Evolutionary conservation across 441 rosid genomes (phyloP).

Genomic region (Adansonia gregorii): DNA sequence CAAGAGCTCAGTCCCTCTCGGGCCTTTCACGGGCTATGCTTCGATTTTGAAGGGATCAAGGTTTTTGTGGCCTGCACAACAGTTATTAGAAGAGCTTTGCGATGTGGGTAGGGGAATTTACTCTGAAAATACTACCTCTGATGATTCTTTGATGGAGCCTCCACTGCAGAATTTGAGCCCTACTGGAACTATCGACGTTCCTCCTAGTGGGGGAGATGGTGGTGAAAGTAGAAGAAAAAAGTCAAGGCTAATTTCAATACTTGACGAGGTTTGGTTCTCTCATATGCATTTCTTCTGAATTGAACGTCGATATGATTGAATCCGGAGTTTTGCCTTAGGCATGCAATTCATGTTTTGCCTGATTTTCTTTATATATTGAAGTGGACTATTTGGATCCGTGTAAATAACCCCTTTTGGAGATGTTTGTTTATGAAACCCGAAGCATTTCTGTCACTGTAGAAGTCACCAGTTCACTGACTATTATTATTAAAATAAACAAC

Average conservation of each 20-base stretch:
- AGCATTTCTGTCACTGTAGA: conserved; percentile 28
- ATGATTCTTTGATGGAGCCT: conserved; percentile 57
- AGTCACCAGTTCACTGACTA: conserved; percentile 16
- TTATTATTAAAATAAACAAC: conserved; percentile 15
- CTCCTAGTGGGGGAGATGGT: conserved; percentile 38
- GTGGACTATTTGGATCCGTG: neutral
- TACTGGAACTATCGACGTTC: conserved; percentile 39
- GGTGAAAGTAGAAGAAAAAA: conserved; percentile 61
- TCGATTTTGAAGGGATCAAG: conserved; percentile 78
- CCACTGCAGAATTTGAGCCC: conserved; percentile 47
- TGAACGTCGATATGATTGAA: neutral
- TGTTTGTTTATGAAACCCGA: conserved; percentile 22
- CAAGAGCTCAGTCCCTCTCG: conserved; percentile 51
- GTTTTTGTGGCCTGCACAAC: conserved; percentile 83
- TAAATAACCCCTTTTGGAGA: conserved; percentile 30
- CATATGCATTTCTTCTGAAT: neutral
- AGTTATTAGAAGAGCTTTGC: conserved; percentile 77
- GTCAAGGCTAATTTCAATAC: conserved; percentile 79
- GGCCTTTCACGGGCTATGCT: conserved; percentile 87
- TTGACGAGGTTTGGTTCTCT: conserved; percentile 69
- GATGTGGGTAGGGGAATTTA: conserved; percentile 61
- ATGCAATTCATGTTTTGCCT: conserved; percentile 3
- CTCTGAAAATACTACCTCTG: conserved; percentile 51
- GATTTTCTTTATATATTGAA: neutral
- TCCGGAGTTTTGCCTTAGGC: neutral